Conservation (phyloP, 768 basidiomycete species). For the Russula earlei region DNA sequence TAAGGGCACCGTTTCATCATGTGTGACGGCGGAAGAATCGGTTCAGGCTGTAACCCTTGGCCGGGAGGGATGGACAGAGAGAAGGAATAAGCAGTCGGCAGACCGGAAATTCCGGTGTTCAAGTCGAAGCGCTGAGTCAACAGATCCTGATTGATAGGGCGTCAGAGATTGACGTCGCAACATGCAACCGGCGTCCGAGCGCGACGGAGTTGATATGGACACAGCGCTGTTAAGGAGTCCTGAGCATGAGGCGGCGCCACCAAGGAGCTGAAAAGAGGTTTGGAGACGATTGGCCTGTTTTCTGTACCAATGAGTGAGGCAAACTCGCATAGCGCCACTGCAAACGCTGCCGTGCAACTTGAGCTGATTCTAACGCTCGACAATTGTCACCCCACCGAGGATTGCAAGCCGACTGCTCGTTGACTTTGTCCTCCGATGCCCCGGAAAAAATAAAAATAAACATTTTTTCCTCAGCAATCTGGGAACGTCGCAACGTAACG, state of each 20-base stretch:
- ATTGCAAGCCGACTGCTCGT: no score
- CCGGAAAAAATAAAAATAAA: not conserved
- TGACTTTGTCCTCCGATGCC: not conserved
- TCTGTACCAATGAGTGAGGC: not conserved
- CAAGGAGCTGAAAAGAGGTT: not conserved
- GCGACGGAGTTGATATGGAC: not conserved
- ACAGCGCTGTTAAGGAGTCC: not conserved
- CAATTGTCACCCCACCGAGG: not conserved
- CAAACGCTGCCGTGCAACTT: not conserved
- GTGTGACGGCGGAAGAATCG: not conserved
- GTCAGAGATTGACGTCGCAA: not conserved
- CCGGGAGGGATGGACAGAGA: not conserved
- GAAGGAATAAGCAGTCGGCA: not conserved
- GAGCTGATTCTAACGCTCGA: not conserved
- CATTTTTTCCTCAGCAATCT: not conserved
- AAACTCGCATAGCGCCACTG: not conserved
- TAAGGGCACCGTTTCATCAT: not conserved
- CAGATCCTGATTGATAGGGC: conserved; percentile 8
- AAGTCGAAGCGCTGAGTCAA: not conserved
- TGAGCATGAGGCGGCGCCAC: not conserved
- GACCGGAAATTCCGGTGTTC: not conserved
- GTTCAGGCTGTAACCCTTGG: not conserved
- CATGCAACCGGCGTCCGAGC: not conserved
- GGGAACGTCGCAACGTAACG: not conserved
- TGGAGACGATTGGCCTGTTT: not conserved